These are phyloP conservation scores for Phylloporus rhodoxanthus DNA, from an alignment of 768 basidiomycete species.

Conservation along the genomic window DNA sequence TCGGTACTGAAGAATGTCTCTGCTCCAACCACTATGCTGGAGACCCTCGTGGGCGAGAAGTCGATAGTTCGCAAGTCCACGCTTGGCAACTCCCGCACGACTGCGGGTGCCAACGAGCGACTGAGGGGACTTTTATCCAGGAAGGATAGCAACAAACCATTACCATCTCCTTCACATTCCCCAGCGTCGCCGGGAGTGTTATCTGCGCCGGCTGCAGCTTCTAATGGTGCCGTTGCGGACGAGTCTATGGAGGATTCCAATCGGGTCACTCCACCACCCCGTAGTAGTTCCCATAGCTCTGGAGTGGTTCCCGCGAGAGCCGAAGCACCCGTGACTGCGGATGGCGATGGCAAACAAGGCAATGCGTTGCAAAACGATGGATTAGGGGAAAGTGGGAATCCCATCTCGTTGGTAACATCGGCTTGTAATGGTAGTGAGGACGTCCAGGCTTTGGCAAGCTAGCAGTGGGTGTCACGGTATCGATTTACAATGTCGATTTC, in stretches of 20 bases:
- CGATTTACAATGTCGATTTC: constrained; percentile 10
- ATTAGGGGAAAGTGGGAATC: constrained; percentile 4
- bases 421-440: constrained; percentile 11
- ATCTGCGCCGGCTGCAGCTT: constrained; percentile 6
- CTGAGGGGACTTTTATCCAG: constrained; percentile 34
- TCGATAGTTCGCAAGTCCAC: constrained; percentile 38
- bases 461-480: neutral
- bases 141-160: constrained; percentile 26
- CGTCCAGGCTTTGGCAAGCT: constrained; percentile 5
- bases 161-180: constrained; percentile 23
- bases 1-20: constrained; percentile 68
- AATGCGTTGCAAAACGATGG: constrained; percentile 1
- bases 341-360: constrained; percentile 2
- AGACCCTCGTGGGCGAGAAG: constrained; percentile 82
- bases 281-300: constrained; percentile 16
- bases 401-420: constrained; percentile 8
- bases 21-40: constrained; percentile 71
- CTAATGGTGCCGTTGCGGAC: constrained; percentile 10
- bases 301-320: constrained; percentile 3
- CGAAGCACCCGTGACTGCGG: constrained; percentile 3
- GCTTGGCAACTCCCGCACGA: constrained; percentile 21
- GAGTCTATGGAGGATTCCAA: constrained; percentile 14
- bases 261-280: constrained; percentile 19
- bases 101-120: constrained; percentile 31
- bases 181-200: constrained; percentile 16